Conservation (phyloP, 2,329 filamentous ascomycete species). For the Cladosporium sp. region DNA sequence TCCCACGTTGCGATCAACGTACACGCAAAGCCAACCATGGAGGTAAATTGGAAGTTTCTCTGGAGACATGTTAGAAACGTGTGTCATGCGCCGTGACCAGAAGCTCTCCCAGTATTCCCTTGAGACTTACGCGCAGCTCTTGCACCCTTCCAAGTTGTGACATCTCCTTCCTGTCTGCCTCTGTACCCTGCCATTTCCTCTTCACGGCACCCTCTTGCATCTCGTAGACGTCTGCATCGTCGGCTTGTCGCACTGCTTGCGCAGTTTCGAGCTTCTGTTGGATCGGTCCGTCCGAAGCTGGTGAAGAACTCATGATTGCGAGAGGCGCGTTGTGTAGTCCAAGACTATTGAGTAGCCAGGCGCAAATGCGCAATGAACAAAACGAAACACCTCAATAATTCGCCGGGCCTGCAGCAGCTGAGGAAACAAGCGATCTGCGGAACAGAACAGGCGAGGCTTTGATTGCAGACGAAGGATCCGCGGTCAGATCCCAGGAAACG, state of each 20-base stretch:
- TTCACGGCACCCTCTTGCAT: constrained; percentile 27
- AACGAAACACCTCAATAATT: not conserved
- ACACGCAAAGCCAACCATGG: constrained; percentile 32
- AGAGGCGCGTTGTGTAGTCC: not conserved
- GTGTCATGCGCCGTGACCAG: not conserved
- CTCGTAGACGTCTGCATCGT: constrained; percentile 25
- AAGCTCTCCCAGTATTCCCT: no score
- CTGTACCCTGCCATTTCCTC: constrained; percentile 30
- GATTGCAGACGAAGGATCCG: constrained; percentile 6
- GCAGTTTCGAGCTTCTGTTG: constrained; percentile 16
- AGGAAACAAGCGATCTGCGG: constrained; percentile 6
- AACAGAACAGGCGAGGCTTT: not conserved
- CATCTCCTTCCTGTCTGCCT: constrained; percentile 30
- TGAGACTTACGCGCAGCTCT: constrained; percentile 24
- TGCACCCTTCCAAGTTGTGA: constrained; percentile 29
- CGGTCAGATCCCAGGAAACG: constrained; percentile 15
- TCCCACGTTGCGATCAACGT: constrained; percentile 34
- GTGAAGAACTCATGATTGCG: constrained; percentile 4
- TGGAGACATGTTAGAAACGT: constrained; percentile 18
- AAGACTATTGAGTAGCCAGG: not conserved
- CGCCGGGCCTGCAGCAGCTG: constrained; percentile 14
- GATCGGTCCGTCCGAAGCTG: constrained; percentile 1
- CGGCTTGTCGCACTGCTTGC: constrained; percentile 18
- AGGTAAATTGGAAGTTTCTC: constrained; percentile 34
- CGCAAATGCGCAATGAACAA: constrained; percentile 15